Evolutionary conservation across 257 asterid species (phyloP), one percentile per base, ranked within the genome.

Genomic region (Cinchona pubescens): DNA sequence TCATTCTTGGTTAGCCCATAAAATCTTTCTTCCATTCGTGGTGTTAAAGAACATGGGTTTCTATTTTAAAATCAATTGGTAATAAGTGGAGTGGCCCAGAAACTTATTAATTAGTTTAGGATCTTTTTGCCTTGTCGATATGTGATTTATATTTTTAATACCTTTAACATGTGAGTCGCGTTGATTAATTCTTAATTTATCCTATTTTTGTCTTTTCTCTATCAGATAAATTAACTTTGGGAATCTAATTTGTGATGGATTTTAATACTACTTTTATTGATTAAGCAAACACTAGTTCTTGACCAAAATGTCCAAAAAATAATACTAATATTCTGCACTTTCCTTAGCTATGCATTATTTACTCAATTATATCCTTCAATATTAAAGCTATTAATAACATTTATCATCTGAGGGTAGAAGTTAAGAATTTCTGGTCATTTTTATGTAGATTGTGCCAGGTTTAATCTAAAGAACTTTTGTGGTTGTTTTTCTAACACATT

Each of bases 401-500:
- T 30, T 18, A 18, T 69, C 61, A 49, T 32, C 62, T 48, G 30
- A 30, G 46, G 48, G 21, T 34, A 51, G 38, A 71, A 71, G 25
- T 13, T 13, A 35, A 23, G 27, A 23, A 34, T 21, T 25, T 71
- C 32, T 53, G 35, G 35, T 25, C 32, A 25, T 25, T 10, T n/a
- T 2, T 27, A n/a, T 58, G 63, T 25, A 9, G 35, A 11, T 27
- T 58, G 30, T 25, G 34, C 63, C 2, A 48, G 55, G 55, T 15
- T 18, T 48, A 23, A 1, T 2, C 45, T 18, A 18, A 58, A 58
- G 0, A 25, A 10, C 15, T 56, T n/a, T 56, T 53, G 32, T 29
- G 63, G 58, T n/a, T 56, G 77, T 81, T 67, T 73, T 60, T 56
- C 60, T 55, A 32, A 49, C 73, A 71, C 77, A 79, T 60, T 34